Evolutionary conservation across 2,329 filamentous ascomycete species (phyloP).

Genomic region (Xylaria sp.): DNA sequence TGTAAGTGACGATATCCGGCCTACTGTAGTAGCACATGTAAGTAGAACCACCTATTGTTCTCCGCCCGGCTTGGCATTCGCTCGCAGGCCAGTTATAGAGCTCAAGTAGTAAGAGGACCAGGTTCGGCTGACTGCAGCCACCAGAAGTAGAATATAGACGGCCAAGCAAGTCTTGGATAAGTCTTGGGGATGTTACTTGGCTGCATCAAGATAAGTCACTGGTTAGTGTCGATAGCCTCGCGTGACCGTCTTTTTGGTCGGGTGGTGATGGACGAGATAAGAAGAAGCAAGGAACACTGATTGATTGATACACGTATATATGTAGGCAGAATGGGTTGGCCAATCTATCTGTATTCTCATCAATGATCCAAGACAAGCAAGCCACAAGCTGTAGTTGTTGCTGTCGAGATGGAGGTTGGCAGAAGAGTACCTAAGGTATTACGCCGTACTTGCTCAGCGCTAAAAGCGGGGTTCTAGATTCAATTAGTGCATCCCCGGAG

Average conservation of each 20-base stretch:
- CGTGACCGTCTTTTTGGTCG: background rate
- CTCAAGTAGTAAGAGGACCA: background rate
- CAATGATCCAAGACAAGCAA: too few relatives aligned
- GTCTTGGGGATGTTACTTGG: background rate
- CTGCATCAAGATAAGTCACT: background rate
- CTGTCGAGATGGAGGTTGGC: background rate
- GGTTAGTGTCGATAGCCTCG: background rate
- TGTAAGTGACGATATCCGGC: background rate
- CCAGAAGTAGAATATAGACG: background rate
- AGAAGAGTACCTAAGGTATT: background rate
- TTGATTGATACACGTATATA: too few relatives aligned
- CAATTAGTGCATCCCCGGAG: background rate
- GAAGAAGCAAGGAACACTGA: background rate
- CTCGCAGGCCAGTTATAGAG: background rate
- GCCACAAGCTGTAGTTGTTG: too few relatives aligned
- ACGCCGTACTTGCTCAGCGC: background rate
- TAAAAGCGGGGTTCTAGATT: background rate
- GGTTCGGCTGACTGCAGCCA: conserved; percentile 18
- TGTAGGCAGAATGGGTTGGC: too few relatives aligned
- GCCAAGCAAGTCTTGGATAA: background rate
- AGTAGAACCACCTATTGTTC: background rate
- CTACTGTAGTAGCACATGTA: background rate
- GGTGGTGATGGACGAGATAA: background rate
- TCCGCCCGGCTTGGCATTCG: conserved; percentile 16
- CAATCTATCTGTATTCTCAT: too few relatives aligned